Evolutionary conservation across 139 green algal genomes (phyloP), one percentile per base, ranked within the genome.

Genomic region (Picochlorum sp.): DNA sequence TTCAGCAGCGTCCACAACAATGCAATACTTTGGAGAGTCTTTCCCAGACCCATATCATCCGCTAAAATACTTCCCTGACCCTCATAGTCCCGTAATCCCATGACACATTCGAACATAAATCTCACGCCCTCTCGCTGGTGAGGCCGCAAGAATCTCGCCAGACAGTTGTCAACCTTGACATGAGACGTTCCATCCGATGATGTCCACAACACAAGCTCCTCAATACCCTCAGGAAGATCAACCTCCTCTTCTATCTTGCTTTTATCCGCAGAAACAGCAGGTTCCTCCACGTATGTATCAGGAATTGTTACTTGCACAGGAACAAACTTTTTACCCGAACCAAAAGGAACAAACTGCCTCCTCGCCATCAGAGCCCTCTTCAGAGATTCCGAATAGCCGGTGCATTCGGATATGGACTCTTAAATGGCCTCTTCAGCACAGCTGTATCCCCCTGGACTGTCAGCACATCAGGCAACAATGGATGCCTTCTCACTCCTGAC

Each of bases 81-180:
- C 28, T 75, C 76, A 62, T 73, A 82, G 26, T 57, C 44, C 4
- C 70, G 63, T 24, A 95, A 79, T 21, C 94, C 94, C 24, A 70
- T 79, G 7, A 97, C 90, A 50, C 94, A 99, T 56, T 99, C 94
- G 78, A 98, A 99, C 90, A 99, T 96, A 77, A 99, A 99, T 70
- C 88, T 69, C 38, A 98, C 87, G 5, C 94, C 94, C 71, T 99
- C 93, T 2, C 94, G 72, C 80, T 98, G 92, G 69, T 98, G 92
- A 13, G 87, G 85, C 20, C 92, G 77, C 67, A 98, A 80, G 70
- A 80, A 98, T 20, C 78, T 73, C 1, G 83, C 87, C 30, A 98
- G 74, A 87, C 92, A 94, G 62, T 69, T 58, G 71, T 96, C 92
- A 41, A 98, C 90, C 5, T 62, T 49, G 13, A 93, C 71, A 16